Percentiles rank a stretch among this genome's conserved stretches.
These are phyloP conservation scores for Epichloe typhina DNA, from an alignment of 2,329 filamentous ascomycete species.

Conservation along the genomic window DNA sequence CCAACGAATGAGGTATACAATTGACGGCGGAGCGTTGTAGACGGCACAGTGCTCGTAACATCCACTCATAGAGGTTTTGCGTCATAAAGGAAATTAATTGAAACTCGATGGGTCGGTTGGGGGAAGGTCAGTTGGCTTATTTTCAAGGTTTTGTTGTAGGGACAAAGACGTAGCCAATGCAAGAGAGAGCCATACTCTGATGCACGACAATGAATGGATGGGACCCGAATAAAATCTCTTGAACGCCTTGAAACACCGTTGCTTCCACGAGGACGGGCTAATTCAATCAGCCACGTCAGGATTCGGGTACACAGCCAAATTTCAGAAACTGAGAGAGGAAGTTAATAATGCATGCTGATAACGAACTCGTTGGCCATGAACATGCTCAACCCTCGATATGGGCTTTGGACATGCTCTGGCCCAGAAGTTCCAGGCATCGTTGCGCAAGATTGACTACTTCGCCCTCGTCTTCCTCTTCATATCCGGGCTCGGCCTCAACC, in stretches of 20 bases:
- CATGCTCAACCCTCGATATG: constrained; percentile 61
- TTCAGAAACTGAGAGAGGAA: not conserved
- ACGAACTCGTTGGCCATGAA: not conserved
- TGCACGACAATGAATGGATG: not conserved
- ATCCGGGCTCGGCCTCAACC: constrained; percentile 75
- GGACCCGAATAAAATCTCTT: not conserved
- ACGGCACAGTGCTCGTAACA: not conserved
- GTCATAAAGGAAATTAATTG: not conserved
- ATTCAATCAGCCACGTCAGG: not conserved
- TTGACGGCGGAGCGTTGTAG: not conserved
- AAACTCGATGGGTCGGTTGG: not conserved
- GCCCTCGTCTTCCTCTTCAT: constrained; percentile 79
- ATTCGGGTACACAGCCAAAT: not conserved
- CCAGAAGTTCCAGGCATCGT: constrained; percentile 75
- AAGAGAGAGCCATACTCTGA: not conserved
- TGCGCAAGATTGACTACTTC: constrained; percentile 88
- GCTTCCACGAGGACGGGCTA: not conserved
- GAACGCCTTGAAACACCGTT: constrained; percentile 4
- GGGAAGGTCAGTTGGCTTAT: not conserved
- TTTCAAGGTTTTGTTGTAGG: not conserved
- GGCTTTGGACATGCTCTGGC: constrained; percentile 60
- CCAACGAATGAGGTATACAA: not conserved
- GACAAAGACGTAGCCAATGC: not conserved
- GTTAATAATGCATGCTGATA: not conserved
- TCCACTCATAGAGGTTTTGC: not conserved